Evolutionary conservation across 768 basidiomycete genomes (phyloP), one percentile per base, ranked within the genome.

Genomic region (Coprinellus micaceus): DNA sequence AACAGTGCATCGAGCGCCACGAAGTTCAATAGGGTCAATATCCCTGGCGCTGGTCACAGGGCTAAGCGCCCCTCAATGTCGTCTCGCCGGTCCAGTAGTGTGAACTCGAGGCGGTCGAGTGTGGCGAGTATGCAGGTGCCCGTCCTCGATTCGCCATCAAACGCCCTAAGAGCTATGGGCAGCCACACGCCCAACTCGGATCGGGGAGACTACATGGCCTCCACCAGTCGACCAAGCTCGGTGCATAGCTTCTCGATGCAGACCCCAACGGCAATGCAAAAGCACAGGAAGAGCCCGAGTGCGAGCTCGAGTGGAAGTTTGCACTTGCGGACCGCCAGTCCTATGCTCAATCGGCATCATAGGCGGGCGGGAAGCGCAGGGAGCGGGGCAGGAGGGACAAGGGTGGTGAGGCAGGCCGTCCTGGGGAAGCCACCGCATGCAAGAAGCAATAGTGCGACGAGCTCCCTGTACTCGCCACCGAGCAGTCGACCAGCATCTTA

Each of bases 151-250:
- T 84, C 83, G 9, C 81, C 83, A 3, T 78, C 82, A 64, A 72
- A 84, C 13, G 80, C 84, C 4, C 81, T 84, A 9, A 13, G 13
- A 10, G 91, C 90, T 2, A 80, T 87, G 55, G 89, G 89, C 1
- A 86, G 79, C 61, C 88, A 88, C 53, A 95, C 94, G 0, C 94
- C 93, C 0, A 94, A 89, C 51, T 94, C 92, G 26, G 94, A 97
- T 61, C 77, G 80, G 45, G 90, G 88, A 12, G 90, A 90, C 9
- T 37, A 37, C 36, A 37, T 17, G 9, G 36, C 9, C 9, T 9
- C 9, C 36, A 37, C 17, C 10, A 77, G 81, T 64, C 78, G 85
- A 17, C 95, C 92, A 1, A 76, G 92, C 24, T 91, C 94, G 0
- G 78, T 91, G n/a, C 85, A 80, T n/a, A 94, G 91, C 61, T 80